phyloP scores from a whole-genome alignment of 208 protist species.

The Trypanosoma vivax region DNA sequence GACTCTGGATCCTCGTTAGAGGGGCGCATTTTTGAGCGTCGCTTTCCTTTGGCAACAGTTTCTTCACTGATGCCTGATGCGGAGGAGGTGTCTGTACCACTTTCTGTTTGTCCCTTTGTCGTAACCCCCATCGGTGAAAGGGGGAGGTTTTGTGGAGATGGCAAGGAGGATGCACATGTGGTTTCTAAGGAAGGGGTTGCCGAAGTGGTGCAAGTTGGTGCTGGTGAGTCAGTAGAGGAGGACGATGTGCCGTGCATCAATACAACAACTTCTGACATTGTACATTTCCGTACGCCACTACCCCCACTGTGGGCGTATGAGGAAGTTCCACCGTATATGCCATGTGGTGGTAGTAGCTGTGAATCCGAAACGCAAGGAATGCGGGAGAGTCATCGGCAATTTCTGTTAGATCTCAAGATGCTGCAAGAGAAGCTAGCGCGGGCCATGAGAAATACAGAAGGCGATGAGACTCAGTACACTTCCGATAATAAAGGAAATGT shows the following conservation, averaged over 20 bases:
- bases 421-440: conserved; percentile 13
- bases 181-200: background rate
- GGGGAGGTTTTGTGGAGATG: background rate
- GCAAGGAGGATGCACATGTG: background rate
- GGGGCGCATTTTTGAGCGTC: background rate
- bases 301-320: background rate
- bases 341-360: background rate
- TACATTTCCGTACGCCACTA: background rate
- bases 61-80: conserved; percentile 5
- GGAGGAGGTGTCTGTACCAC: conserved; percentile 1
- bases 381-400: conserved; percentile 11
- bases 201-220: background rate
- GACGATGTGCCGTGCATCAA: background rate
- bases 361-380: background rate
- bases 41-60: conserved; percentile 5
- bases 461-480: background rate
- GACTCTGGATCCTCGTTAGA: background rate
- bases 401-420: conserved; percentile 11
- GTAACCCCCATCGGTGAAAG: background rate
- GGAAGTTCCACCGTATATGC: background rate
- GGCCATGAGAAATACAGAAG: background rate
- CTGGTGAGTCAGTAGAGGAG: background rate
- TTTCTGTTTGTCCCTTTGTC: background rate
- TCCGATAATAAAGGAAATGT: conserved; percentile 7
- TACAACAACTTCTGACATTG: background rate